Percentiles rank a stretch among this genome's conserved stretches.
Conservation (phyloP, 805 yeast genomes). For the Dipodascopsis tothii region DNA sequence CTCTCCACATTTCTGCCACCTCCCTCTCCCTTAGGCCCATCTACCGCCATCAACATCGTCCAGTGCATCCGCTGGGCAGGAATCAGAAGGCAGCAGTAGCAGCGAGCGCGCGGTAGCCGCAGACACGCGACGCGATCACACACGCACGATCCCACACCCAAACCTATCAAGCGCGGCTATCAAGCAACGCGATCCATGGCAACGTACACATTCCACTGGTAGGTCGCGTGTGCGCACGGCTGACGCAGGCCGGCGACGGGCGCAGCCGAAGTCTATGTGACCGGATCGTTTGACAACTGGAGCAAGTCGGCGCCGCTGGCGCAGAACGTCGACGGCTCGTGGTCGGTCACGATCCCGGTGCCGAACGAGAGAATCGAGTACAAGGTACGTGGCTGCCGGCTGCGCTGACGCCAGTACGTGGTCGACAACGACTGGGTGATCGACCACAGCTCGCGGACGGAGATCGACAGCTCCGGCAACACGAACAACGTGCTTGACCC, state of each 20-base stretch:
- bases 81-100: too few relatives aligned
- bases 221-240: too few relatives aligned
- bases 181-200: too few relatives aligned
- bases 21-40: too few relatives aligned
- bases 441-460: conserved; percentile 36
- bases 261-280: conserved; percentile 56
- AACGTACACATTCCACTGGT: too few relatives aligned
- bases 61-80: too few relatives aligned
- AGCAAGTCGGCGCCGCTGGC: conserved; percentile 51
- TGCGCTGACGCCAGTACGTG: conserved; percentile 41
- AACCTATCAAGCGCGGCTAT: too few relatives aligned
- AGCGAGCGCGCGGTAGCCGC: too few relatives aligned
- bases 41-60: too few relatives aligned
- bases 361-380: conserved; percentile 39
- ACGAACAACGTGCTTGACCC: conserved; percentile 44
- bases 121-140: too few relatives aligned
- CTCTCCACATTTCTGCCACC: too few relatives aligned
- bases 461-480: conserved; percentile 45
- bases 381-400: conserved; percentile 28
- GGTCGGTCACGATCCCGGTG: conserved; percentile 52
- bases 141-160: too few relatives aligned
- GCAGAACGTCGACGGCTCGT: conserved; percentile 53
- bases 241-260: conserved; percentile 36
- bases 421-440: conserved; percentile 63
- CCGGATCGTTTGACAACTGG: conserved; percentile 71